Evolutionary conservation across 2,329 filamentous ascomycete species (phyloP).

Genomic region (Fusarium sp.): DNA sequence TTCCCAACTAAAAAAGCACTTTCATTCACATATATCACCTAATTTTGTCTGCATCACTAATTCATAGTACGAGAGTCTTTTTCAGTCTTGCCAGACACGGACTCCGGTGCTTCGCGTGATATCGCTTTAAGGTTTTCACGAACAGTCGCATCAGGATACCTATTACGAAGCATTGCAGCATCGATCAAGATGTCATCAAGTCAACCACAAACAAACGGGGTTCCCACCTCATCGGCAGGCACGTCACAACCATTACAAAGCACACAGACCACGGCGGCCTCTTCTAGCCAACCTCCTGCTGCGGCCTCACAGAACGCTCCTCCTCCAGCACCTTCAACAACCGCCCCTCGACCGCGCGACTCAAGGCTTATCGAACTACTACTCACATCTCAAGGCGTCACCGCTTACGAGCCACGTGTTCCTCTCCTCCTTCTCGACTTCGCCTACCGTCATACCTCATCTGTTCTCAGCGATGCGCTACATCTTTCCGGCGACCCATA

Average conservation of each 20-base stretch:
- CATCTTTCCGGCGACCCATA: constrained; percentile 76
- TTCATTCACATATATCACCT: background rate
- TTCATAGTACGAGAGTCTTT: background rate
- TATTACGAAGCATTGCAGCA: background rate
- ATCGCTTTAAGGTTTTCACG: background rate
- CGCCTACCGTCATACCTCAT: constrained; percentile 82
- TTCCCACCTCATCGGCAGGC: constrained; percentile 52
- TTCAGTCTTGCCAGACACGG: background rate
- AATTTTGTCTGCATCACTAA: background rate
- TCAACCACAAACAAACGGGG: constrained; percentile 64
- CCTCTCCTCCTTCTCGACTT: constrained; percentile 86
- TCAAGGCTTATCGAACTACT: constrained; percentile 82
- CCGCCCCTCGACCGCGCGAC: constrained; percentile 75
- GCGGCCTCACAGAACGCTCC: constrained; percentile 38
- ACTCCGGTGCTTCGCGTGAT: constrained; percentile 3
- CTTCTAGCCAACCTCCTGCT: constrained; percentile 40
- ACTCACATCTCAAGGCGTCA: constrained; percentile 80
- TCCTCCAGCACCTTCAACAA: constrained; percentile 47
- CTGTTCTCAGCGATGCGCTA: constrained; percentile 75
- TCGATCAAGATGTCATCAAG: constrained; percentile 47
- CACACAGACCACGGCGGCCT: constrained; percentile 47
- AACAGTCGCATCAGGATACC: background rate
- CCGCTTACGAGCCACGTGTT: constrained; percentile 82
- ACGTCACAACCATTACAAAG: constrained; percentile 50
- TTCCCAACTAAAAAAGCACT: background rate